Evolutionary conservation across 257 asterid genomes (phyloP), one percentile per base, ranked within the genome.

Genomic region (Solanum lycopersicoides): DNA sequence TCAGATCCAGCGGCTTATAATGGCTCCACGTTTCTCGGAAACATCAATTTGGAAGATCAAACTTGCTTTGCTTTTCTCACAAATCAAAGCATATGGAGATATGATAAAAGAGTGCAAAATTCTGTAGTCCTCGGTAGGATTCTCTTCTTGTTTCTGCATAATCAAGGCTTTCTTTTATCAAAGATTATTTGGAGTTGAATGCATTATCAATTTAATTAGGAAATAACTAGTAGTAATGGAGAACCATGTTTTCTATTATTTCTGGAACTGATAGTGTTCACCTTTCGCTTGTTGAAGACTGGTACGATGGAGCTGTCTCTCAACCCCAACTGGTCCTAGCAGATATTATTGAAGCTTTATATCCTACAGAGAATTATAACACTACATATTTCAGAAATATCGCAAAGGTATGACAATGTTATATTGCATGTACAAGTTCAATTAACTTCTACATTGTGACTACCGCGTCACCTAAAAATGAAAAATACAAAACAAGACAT

Each of bases 291-390:
- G 86, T 87, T 87, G 76, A 87, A 95, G 99, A 97, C 92, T 97
- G 98, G 99, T 92, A 91, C 20, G 98, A 97, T 18, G 99, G 99
- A 91, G 98, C 98, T 37, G 86, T 95, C 84, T 95, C 99, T 42
- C 99, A 97, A 90, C 99, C 99, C 21, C 99, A 96, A 60, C 86
- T 94, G 60, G 98, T 95, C 83, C 90, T 97, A 25, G 97, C 95
- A 12, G 99, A 95, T 88, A 90, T 97, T 35, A 86, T 91, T 37
- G 99, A 96, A 92, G 99, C 96, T 80, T 37, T 97, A 73, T 95
- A 89, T 87, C 98, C 99, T 85, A 91, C 95, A 9, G 96, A 94
- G 90, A 93, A 93, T 72, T 93, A 93, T 90, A 89, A 86, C 5
- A 92, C 97, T 1, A 93, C 94, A 2, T 97, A 92, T 86, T 91